phyloP scores from a whole-genome alignment of 108 stramenopile genomes.

The Nannochloropsis gaditana region DNA sequence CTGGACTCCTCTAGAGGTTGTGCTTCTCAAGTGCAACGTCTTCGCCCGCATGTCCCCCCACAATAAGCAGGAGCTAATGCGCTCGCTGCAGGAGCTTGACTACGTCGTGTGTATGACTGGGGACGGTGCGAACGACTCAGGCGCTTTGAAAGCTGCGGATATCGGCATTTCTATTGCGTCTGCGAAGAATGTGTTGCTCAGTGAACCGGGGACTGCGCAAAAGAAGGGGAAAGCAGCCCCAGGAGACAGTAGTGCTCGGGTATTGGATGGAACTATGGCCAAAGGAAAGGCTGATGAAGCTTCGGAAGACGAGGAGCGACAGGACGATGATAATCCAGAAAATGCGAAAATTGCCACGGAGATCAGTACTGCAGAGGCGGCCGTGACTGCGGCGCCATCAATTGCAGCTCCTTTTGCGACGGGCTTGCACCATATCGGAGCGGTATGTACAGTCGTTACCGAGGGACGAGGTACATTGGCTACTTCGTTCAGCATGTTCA shows the following conservation, averaged over 20 bases:
- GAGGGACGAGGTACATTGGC: slow-evolving; percentile 9
- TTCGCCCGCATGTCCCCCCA: neutral
- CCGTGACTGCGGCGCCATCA: neutral
- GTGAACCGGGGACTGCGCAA: neutral
- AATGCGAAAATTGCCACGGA: slow-evolving; percentile 6
- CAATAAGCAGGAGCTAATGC: slow-evolving; percentile 3
- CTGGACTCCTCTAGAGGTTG: neutral
- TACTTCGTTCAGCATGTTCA: neutral
- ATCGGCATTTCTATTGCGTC: slow-evolving; percentile 3
- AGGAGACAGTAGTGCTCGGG: too few relatives aligned
- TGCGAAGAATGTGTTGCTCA: neutral
- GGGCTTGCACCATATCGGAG: neutral
- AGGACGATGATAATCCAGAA: slow-evolving; percentile 17
- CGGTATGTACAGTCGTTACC: neutral
- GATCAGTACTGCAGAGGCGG: slow-evolving; percentile 9
- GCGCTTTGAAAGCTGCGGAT: neutral
- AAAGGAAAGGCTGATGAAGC: neutral
- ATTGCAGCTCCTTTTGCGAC: slow-evolving; percentile 20
- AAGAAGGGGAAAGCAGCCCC: neutral
- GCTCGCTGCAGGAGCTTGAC: neutral
- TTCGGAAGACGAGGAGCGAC: neutral
- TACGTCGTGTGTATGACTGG: neutral
- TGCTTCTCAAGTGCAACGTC: neutral
- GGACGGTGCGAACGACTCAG: slow-evolving; percentile 15
- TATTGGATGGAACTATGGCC: too few relatives aligned